These are phyloP conservation scores for Neckera pumila DNA, from an alignment of 225 moss, liverwort and hornwort genomes.

Conservation along the genomic window DNA sequence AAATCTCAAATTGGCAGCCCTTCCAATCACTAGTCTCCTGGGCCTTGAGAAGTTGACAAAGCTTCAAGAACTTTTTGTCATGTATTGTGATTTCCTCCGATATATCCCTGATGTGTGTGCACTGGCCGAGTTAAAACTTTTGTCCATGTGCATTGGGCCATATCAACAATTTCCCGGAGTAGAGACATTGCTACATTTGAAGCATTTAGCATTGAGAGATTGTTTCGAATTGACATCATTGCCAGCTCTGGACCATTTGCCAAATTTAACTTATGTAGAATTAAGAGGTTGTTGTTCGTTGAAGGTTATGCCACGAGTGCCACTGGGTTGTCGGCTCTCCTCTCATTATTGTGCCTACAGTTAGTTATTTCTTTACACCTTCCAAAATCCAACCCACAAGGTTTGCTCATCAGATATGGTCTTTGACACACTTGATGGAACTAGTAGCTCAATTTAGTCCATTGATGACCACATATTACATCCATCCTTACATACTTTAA, in stretches of 20 bases:
- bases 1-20: accelerated
- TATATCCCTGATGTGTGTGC: background rate
- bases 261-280: background rate
- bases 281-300: background rate
- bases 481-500: background rate
- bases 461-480: background rate
- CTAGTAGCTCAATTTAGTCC: background rate
- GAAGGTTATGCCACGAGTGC: background rate
- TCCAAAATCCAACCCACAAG: accelerated
- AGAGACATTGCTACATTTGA: background rate
- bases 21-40: background rate
- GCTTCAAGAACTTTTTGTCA: background rate
- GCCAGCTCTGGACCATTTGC: background rate
- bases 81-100: background rate
- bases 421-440: background rate
- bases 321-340: background rate
- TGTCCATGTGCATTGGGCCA: background rate
- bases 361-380: background rate
- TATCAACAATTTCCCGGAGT: background rate
- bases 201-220: accelerated
- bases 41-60: background rate
- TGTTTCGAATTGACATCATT: background rate
- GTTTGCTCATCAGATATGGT: background rate
- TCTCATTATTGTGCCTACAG: background rate
- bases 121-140: background rate